These are phyloP conservation scores for Macroventuria anomochaeta DNA, from an alignment of 2,329 filamentous ascomycete species.

Conservation along the genomic window DNA sequence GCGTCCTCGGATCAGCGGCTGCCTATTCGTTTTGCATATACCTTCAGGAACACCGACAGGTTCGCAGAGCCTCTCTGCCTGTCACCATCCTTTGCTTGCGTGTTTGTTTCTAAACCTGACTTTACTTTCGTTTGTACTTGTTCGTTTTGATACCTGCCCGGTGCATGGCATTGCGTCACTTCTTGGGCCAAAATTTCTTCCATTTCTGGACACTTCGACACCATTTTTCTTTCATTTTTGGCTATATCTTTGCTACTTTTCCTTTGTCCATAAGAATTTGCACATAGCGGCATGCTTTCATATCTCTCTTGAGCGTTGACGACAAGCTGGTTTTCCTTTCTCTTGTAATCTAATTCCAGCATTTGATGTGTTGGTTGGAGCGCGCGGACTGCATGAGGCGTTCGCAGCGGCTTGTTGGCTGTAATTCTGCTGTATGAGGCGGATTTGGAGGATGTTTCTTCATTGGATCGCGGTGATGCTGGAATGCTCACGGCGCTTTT, in stretches of 20 bases:
- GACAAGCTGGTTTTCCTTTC: conserved; percentile 15
- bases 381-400: conserved; percentile 5
- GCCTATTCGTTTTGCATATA: conserved; percentile 41
- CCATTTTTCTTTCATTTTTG: conserved; percentile 8
- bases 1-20: conserved; percentile 39
- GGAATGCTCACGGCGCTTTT: conserved; percentile 12
- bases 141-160: conserved; percentile 34
- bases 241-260: conserved; percentile 1
- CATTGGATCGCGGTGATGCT: conserved; percentile 9
- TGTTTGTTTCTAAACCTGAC: conserved; percentile 10
- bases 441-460: conserved; percentile 17
- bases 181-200: conserved; percentile 25
- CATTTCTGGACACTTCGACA: conserved; percentile 19
- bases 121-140: conserved; percentile 24
- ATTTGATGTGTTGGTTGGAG: conserved; percentile 15
- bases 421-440: conserved; percentile 11
- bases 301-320: conserved; percentile 15
- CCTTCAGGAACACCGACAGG: conserved; percentile 17
- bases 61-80: conserved; percentile 7
- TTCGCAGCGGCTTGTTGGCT: conserved; percentile 1
- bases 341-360: conserved; percentile 14
- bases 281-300: conserved; percentile 9
- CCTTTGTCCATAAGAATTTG: conserved; percentile 10
- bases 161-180: conserved; percentile 25
- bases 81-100: conserved; percentile 11